phyloP scores from a whole-genome alignment of 495 filamentous ascomycete genomes.

The Xylaria sp. region DNA sequence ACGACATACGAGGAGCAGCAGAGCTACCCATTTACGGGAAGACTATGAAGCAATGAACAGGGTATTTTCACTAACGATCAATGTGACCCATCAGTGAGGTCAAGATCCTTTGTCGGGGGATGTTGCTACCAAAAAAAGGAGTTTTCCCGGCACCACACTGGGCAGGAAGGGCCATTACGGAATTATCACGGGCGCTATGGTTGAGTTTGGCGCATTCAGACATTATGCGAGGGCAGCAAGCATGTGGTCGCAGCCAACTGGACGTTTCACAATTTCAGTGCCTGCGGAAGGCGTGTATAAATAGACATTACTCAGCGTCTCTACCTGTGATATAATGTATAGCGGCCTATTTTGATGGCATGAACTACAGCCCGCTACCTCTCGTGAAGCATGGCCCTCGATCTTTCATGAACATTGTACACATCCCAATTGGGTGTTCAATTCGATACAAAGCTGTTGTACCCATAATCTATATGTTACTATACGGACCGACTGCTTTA shows the following conservation, averaged over 20 bases:
- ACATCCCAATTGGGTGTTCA: background rate
- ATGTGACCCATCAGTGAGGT: background rate
- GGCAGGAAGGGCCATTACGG: background rate
- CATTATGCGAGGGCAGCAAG: background rate
- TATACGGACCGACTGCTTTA: no score
- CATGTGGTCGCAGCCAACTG: background rate
- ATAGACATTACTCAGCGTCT: constrained; percentile 1
- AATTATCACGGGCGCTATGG: background rate
- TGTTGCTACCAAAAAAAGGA: background rate
- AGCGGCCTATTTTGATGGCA: constrained; percentile 8
- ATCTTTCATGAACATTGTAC: background rate
- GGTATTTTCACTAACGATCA: background rate
- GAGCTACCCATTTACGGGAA: background rate
- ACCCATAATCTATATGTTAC: no score
- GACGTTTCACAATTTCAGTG: background rate
- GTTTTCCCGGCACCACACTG: background rate
- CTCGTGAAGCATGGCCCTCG: no score
- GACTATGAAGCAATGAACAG: background rate
- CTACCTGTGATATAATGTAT: constrained; percentile 13
- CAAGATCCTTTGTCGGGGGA: no score
- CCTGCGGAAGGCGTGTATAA: background rate
- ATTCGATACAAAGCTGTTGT: background rate
- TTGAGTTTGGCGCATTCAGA: background rate
- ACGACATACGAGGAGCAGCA: background rate
- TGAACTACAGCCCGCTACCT: background rate